Evolutionary conservation across 2,329 filamentous ascomycete genomes (phyloP).

Genomic region (Arthrocladium fulminans): DNA sequence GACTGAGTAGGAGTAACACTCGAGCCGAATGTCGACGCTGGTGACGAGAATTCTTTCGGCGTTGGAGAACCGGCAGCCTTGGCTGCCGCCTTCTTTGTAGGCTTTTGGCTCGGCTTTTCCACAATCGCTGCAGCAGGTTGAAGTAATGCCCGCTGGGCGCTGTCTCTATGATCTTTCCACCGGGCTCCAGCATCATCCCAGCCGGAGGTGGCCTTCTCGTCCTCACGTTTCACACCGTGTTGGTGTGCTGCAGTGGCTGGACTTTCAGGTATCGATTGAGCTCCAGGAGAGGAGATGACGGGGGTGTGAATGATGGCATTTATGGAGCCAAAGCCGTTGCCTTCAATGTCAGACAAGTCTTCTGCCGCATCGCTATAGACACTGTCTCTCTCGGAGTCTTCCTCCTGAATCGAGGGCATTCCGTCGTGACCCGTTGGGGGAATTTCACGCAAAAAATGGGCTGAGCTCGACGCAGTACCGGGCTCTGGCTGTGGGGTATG

Average conservation of each 20-base stretch:
- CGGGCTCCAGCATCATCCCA: constrained; percentile 26
- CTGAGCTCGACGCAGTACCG: neutral
- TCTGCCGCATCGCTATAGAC: constrained; percentile 37
- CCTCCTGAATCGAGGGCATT: constrained; percentile 10
- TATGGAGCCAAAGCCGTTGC: constrained; percentile 42
- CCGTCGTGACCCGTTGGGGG: neutral
- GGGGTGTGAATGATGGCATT: constrained; percentile 40
- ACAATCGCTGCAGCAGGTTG: constrained; percentile 4
- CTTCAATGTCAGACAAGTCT: constrained; percentile 26
- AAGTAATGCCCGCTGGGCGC: constrained; percentile 10
- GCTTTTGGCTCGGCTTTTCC: neutral
- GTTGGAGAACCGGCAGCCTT: neutral
- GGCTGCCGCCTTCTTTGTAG: neutral
- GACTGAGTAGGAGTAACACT: constrained; percentile 12
- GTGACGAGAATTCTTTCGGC: neutral
- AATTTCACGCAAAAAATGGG: neutral
- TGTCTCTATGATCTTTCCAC: constrained; percentile 23
- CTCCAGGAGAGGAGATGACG: constrained; percentile 9
- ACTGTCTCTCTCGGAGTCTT: constrained; percentile 29
- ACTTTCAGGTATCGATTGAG: constrained; percentile 6
- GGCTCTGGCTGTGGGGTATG: neutral
- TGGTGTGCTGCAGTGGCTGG: constrained; percentile 17
- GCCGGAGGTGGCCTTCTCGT: constrained; percentile 12
- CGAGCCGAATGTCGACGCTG: neutral
- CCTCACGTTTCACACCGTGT: neutral